Evolutionary conservation across 805 yeast genomes (phyloP).

Genomic region (Candida khao-thaluensis): DNA sequence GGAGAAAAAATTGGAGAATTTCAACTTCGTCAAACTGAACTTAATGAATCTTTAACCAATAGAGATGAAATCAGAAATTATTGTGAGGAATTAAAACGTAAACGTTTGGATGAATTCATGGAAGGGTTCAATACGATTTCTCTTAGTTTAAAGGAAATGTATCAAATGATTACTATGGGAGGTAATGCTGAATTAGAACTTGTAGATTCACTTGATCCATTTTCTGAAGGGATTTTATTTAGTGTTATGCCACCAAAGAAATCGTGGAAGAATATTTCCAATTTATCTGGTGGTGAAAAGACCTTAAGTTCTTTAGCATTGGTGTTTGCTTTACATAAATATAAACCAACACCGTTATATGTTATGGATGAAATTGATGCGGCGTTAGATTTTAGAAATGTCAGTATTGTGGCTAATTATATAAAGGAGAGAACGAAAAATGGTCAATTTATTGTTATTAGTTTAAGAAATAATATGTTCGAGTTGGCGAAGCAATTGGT

Average conservation of each 20-base stretch:
- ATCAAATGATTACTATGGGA: slow-evolving; percentile 98
- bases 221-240: slow-evolving; percentile 92
- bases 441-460: slow-evolving; percentile 95
- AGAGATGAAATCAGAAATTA: slow-evolving; percentile 63
- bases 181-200: slow-evolving; percentile 97
- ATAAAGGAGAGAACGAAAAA: slow-evolving; percentile 93
- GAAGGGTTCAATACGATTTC: slow-evolving; percentile 87
- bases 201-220: slow-evolving; percentile 96
- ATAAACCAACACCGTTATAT: slow-evolving; percentile 94
- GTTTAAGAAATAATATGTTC: slow-evolving; percentile 95
- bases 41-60: slow-evolving; percentile 62
- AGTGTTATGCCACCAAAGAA: slow-evolving; percentile 99
- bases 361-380: slow-evolving; percentile 99
- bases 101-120: slow-evolving; percentile 86
- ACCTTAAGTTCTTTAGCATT: slow-evolving; percentile 91
- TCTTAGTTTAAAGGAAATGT: slow-evolving; percentile 89
- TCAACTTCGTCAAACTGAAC: slow-evolving; percentile 57
- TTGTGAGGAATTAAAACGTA: slow-evolving; percentile 69
- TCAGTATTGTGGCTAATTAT: slow-evolving; percentile 95
- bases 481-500: slow-evolving; percentile 92
- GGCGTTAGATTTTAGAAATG: slow-evolving; percentile 94
- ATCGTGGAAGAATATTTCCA: slow-evolving; percentile 94
- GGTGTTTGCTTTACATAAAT: slow-evolving; percentile 93
- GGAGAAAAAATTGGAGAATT: slow-evolving; percentile 65
- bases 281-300: slow-evolving; percentile 96